A percentile compares a stretch with the other conserved stretches of the same genome.
phyloP scores from a whole-genome alignment of 768 basidiomycete genomes.

The Suillus bovinus region DNA sequence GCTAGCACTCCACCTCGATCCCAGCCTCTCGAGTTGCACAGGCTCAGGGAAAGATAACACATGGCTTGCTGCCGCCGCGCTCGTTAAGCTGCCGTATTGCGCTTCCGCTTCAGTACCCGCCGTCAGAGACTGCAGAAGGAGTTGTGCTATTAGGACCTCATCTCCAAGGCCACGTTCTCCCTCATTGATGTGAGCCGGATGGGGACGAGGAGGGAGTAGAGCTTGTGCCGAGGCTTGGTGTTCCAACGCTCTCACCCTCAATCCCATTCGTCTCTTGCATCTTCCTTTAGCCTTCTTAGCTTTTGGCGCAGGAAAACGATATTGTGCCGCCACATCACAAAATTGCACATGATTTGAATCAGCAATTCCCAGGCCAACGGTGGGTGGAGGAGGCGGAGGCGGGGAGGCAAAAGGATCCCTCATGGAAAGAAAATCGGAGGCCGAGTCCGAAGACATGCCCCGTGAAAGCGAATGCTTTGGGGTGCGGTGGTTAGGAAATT shows the following conservation, averaged over 20 bases:
- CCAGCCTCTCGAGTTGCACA: slow-evolving; percentile 19
- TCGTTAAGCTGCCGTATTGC: not conserved
- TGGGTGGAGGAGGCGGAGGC: slow-evolving; percentile 28
- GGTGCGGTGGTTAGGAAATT: slow-evolving; percentile 8
- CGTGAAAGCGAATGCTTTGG: slow-evolving; percentile 23
- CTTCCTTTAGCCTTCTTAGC: slow-evolving; percentile 26
- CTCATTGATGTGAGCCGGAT: slow-evolving; percentile 17
- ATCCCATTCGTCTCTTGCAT: slow-evolving; percentile 15
- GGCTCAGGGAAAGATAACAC: slow-evolving; percentile 17
- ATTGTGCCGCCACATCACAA: slow-evolving; percentile 28
- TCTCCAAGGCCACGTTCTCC: slow-evolving; percentile 24
- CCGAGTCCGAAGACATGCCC: slow-evolving; percentile 25
- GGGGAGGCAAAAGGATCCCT: slow-evolving; percentile 35
- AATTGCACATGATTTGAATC: slow-evolving; percentile 28
- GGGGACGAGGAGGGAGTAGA: slow-evolving; percentile 20
- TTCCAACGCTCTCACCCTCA: slow-evolving; percentile 23
- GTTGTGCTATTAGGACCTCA: slow-evolving; percentile 30
- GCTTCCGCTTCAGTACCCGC: slow-evolving; percentile 13
- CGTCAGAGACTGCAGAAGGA: slow-evolving; percentile 30
- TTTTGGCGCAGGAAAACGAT: slow-evolving; percentile 35
- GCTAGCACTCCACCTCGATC: slow-evolving; percentile 33
- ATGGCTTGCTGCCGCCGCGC: slow-evolving; percentile 8
- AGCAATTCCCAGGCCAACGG: slow-evolving; percentile 25
- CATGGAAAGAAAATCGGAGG: slow-evolving; percentile 34
- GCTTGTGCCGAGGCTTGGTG: slow-evolving; percentile 30